These are phyloP conservation scores for Lolium perenne DNA, from an alignment of 176 grass and related monocot species.

Conservation along the genomic window DNA sequence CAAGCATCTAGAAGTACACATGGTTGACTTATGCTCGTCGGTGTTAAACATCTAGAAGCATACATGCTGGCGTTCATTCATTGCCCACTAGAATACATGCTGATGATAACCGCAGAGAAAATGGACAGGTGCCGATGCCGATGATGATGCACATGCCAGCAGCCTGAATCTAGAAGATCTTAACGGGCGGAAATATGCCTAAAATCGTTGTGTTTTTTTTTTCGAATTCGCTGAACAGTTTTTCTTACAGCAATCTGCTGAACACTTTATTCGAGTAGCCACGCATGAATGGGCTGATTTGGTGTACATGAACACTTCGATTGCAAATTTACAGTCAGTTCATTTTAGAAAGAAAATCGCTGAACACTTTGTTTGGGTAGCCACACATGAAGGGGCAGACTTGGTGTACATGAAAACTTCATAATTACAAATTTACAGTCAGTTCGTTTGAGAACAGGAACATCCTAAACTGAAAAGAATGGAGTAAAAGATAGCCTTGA, in stretches of 20 bases:
- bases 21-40: not conserved
- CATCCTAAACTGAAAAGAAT: constrained; percentile 2
- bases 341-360: too few relatives aligned
- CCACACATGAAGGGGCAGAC: constrained; percentile 46
- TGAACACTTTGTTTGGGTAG: constrained; percentile 28
- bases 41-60: not conserved
- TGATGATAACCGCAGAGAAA: not conserved
- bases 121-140: not conserved
- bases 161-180: constrained; percentile 1
- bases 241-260: not conserved
- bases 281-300: constrained; percentile 43
- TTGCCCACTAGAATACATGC: constrained; percentile 7
- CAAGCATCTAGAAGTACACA: constrained; percentile 20
- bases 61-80: not conserved
- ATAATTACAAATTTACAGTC: constrained; percentile 21
- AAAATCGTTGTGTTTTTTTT: not conserved
- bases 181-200: not conserved
- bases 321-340: constrained; percentile 10
- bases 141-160: not conserved
- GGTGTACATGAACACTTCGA: constrained; percentile 35
- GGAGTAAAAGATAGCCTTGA: constrained; percentile 21
- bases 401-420: constrained; percentile 28
- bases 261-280: constrained; percentile 48
- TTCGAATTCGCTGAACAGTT: not conserved
- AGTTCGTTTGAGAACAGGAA: not conserved